Percentiles rank a stretch among this genome's conserved stretches.
phyloP scores from a whole-genome alignment of 192 early-diverging fungal species.

The Coemansia sp. region DNA sequence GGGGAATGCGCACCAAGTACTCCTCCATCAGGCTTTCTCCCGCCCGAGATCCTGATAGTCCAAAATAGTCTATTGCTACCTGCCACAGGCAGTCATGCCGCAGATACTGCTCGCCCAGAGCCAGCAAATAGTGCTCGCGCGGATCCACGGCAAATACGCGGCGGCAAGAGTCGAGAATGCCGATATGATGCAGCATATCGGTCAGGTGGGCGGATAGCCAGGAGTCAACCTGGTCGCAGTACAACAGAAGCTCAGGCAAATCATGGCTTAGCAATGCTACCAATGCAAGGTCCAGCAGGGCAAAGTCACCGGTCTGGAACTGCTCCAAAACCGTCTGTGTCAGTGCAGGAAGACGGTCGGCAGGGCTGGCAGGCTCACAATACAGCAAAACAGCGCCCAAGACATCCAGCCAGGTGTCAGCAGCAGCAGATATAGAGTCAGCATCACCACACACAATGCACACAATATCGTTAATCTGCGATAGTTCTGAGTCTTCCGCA shows the following conservation, averaged over 20 bases:
- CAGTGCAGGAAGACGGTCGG: constrained; percentile 28
- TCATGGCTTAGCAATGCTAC: constrained; percentile 46
- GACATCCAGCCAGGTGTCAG: constrained; percentile 55
- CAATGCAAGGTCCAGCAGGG: constrained; percentile 29
- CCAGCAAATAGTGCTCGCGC: constrained; percentile 39
- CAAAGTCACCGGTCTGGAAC: constrained; percentile 33
- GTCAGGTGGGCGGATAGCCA: constrained; percentile 65
- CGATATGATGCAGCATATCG: constrained; percentile 58
- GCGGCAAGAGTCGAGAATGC: constrained; percentile 53
- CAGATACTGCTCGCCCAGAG: constrained; percentile 30
- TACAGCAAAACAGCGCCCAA: constrained; percentile 56
- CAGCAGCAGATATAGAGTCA: constrained; percentile 35
- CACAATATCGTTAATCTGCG: constrained; percentile 13
- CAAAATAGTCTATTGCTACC: constrained; percentile 56
- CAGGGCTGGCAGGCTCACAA: constrained; percentile 50
- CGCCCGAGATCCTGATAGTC: constrained; percentile 9
- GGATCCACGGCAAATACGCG: constrained; percentile 27
- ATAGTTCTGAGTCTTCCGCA: constrained; percentile 13
- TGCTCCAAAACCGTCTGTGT: constrained; percentile 17
- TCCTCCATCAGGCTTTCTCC: constrained; percentile 21
- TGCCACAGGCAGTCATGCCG: constrained; percentile 53
- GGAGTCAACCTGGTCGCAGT: constrained; percentile 43
- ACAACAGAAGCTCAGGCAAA: constrained; percentile 51
- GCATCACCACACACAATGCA: constrained; percentile 43
- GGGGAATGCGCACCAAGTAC: constrained; percentile 50